Evolutionary conservation across 2,329 filamentous ascomycete genomes (phyloP), one percentile per base, ranked within the genome.

Genomic region (Ascomycota sp.): DNA sequence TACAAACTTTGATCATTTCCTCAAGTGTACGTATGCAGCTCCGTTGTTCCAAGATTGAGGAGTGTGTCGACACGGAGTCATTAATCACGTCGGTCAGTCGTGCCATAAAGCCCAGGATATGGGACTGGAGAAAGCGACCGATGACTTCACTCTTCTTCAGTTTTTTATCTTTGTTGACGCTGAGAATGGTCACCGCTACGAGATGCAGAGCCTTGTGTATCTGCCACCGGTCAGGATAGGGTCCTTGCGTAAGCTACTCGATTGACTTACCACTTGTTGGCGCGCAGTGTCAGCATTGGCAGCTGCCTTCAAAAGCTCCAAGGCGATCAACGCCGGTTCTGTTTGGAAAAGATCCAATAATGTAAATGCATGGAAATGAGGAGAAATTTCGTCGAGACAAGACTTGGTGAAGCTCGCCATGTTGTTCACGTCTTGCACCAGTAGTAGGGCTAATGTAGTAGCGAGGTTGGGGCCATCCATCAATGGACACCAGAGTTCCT

Each of bases 101-200:
- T 6, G 81, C 74, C 52, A 94, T 83, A 31, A 95, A 71, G 5
- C 83, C 86, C 6, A 98, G 65, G 22, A 91, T 73, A 47, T 94
- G 76, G 20, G 69, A 66, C 36, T 91, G 75, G 25, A 95, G 66
- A 45, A 93, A 95, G 0, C 66, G 59, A 1, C 72, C 74, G 17
- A 91, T 59, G 2, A 68, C 53, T 34, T 75, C 69, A 2, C 47
- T 48, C 33, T 60, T 64, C 38, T 61, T 66, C 27, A 52, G 54
- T 31, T 62, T 56, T 2, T 46, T 34, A 32, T 61, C 54, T 35
- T 56, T 53, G 29, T 43, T 56, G 10, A 49, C 46, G 10, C 43
- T 43, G 10, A 60, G 40, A 13, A 59, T 47, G 39, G 56, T 54
- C 7, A 38, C 40, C 13, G 53, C 53, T 48, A 70, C 57, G 11